Evolutionary conservation across 2,329 filamentous ascomycete genomes (phyloP).

Genomic region (Fusarium temperatum): DNA sequence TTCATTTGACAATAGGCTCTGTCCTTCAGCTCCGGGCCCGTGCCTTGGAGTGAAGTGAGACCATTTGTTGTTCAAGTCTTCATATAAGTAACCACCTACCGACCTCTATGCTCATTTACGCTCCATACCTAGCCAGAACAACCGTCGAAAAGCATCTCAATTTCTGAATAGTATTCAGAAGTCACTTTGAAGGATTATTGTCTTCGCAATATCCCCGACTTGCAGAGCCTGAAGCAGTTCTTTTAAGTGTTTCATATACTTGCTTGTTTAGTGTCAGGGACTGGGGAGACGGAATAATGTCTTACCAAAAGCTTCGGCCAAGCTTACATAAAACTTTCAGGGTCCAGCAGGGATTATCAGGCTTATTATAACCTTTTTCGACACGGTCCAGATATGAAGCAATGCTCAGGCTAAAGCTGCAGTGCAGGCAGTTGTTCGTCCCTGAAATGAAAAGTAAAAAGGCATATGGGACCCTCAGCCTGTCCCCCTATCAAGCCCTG

Average conservation of each 20-base stretch:
- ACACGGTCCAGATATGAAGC: neutral
- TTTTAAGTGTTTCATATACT: neutral
- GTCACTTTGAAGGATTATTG: neutral
- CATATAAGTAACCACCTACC: neutral
- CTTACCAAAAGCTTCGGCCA: neutral
- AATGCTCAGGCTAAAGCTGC: neutral
- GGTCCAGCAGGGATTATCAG: neutral
- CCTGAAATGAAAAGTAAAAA: neutral
- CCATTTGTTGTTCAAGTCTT: neutral
- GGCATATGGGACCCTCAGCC: neutral
- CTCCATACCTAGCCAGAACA: neutral
- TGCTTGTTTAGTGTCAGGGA: neutral
- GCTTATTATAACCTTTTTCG: neutral
- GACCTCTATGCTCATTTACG: neutral
- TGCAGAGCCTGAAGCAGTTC: neutral
- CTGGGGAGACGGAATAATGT: neutral
- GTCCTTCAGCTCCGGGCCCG: neutral
- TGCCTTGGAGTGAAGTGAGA: neutral
- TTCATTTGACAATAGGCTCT: neutral
- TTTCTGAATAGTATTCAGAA: neutral
- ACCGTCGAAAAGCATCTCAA: neutral
- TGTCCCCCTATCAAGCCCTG: neutral
- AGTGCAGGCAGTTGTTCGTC: neutral
- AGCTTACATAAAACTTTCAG: conserved; percentile 7
- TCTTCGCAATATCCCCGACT: too few species aligned